Evolutionary conservation across 345 rosid genomes (phyloP).

Genomic region (Mercurialis annua): DNA sequence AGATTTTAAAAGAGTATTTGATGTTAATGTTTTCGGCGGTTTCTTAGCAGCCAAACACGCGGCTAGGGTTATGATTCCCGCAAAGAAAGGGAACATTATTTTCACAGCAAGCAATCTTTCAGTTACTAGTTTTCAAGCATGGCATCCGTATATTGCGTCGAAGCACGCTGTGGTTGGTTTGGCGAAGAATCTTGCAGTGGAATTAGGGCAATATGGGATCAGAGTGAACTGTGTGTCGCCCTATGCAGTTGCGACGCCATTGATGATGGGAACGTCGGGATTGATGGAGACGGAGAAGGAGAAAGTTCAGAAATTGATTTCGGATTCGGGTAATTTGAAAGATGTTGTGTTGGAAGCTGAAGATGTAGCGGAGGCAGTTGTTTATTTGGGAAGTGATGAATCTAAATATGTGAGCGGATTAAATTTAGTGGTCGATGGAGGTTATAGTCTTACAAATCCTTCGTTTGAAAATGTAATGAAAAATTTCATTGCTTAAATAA

Average conservation of each 20-base stretch:
- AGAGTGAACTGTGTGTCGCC: conserved; percentile 28
- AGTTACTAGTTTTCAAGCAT: background rate
- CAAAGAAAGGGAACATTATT: conserved; percentile 18
- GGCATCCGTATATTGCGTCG: conserved; percentile 18
- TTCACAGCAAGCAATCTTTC: conserved; percentile 20
- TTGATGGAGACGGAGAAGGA: background rate
- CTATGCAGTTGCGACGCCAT: background rate
- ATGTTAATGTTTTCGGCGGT: conserved; percentile 20
- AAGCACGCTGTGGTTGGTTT: conserved; percentile 20
- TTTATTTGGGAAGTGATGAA: conserved; percentile 21
- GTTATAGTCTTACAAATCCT: conserved; percentile 6
- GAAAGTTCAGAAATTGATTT: background rate
- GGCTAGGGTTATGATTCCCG: conserved; percentile 26
- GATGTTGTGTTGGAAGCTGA: conserved; percentile 2
- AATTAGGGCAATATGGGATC: conserved; percentile 22
- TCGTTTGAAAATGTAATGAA: background rate
- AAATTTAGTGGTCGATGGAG: conserved; percentile 21
- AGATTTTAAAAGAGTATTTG: conserved; percentile 16
- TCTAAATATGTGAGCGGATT: conserved; percentile 20
- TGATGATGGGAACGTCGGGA: background rate
- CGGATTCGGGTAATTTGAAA: conserved; percentile 5
- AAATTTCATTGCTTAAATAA: background rate
- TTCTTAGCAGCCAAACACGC: conserved; percentile 32
- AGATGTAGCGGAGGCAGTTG: conserved; percentile 26
- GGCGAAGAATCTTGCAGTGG: conserved; percentile 18